Conservation (phyloP, 495 filamentous ascomycete species). For the Penicillium lividum region DNA sequence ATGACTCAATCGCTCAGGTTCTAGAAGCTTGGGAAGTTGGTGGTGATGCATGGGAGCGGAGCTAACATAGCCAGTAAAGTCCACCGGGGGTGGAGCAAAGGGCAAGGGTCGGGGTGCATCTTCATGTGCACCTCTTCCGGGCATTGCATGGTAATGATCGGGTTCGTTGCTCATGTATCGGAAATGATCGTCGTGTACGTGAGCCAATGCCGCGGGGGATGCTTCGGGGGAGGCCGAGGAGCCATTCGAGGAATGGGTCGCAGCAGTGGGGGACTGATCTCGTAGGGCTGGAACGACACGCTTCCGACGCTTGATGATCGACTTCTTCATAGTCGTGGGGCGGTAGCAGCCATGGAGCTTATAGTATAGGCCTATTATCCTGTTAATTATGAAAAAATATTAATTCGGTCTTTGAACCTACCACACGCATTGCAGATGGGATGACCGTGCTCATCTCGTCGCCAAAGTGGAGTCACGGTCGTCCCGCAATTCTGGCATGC, state of each 20-base stretch:
- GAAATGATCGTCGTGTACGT: slow-evolving; percentile 60
- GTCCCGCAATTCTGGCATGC: slow-evolving; percentile 98
- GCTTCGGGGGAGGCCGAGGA: slow-evolving; percentile 48
- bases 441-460: slow-evolving; percentile 90
- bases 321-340: slow-evolving; percentile 96
- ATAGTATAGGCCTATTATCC: slow-evolving; percentile 80
- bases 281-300: slow-evolving; percentile 84
- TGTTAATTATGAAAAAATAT: slow-evolving; percentile 10
- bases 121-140: slow-evolving; percentile 11
- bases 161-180: slow-evolving; percentile 46
- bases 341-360: slow-evolving; percentile 93
- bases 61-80: slow-evolving; percentile 51
- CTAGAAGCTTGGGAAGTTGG: slow-evolving; percentile 43
- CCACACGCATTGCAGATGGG: slow-evolving; percentile 99
- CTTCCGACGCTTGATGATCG: slow-evolving; percentile 93
- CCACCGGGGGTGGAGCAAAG: slow-evolving; percentile 50
- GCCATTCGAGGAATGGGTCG: slow-evolving; percentile 47
- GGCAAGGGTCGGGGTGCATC: slow-evolving; percentile 33
- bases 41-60: slow-evolving; percentile 43
- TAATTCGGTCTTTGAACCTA: slow-evolving; percentile 47
- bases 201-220: slow-evolving; percentile 49
- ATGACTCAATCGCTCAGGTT: slow-evolving; percentile 37
- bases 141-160: slow-evolving; percentile 19
- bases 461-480: slow-evolving; percentile 94
- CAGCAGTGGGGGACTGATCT: slow-evolving; percentile 49